Evolutionary conservation across 805 yeast genomes (phyloP), one percentile per base, ranked within the genome.

Genomic region (Saccharomycopsis selenospora): DNA sequence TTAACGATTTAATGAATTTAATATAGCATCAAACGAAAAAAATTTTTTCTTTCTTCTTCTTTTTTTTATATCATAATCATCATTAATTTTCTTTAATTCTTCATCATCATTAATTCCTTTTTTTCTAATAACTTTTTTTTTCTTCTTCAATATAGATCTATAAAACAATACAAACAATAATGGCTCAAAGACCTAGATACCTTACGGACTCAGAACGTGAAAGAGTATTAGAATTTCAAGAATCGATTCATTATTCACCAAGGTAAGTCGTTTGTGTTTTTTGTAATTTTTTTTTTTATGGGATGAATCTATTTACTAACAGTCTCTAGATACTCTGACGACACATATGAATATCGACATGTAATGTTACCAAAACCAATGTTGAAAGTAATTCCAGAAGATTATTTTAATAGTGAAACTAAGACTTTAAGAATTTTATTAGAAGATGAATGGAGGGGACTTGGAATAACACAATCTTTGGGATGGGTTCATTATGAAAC

Each of bases 401-500:
- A 95, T 62, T 95, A 90, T 62, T 93, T 93, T 72, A 83, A 85
- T 60, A 80, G 89, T 1, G 95, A 90, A 51, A 87, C 95, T 2
- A 98, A 98, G 3, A 93, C 99, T 0, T 72, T 93, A 57, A 80
- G 96, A 56, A 87, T 93, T 40, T 69, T 93, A 36, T 67, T 85
- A 43, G 99, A 93, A 65, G 98, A 93, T 57, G 99, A 93, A 66
- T 93, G 99, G 99, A 76, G 99, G 65, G 98, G 97, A 1, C 70
- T 93, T 44, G 99, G 99, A 2, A 89, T 93, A 59, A 93, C 98
- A 4, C 99, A 93, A 66, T 85, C 95, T 30, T 71, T 93, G 52
- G 99, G 99, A 1, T 93, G 99, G 99, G 93, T 76, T 47, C 99
- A 93, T 66, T 93, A 91, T 62, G 99, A 93, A 61, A 90, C 96